Percentiles rank a stretch among this genome's conserved stretches.
phyloP scores from a whole-genome alignment of 192 early-diverging fungal species.

The Dissophora globulifera region DNA sequence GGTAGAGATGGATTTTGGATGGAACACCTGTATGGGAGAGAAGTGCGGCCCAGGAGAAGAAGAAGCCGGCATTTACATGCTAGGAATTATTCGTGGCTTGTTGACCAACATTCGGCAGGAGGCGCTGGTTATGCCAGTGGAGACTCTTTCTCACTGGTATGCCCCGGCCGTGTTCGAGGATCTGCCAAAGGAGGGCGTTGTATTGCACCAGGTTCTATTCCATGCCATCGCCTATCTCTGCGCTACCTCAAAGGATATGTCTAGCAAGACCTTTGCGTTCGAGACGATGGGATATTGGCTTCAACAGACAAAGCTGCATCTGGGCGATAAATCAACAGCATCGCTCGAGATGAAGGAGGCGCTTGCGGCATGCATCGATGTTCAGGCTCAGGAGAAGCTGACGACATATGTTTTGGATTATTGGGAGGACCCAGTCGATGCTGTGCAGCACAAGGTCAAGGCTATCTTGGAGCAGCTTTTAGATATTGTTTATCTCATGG shows the following conservation, averaged over 20 bases:
- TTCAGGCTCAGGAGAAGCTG: conserved; percentile 61
- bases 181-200: conserved; percentile 10
- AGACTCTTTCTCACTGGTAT: conserved; percentile 28
- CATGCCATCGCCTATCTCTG: conserved; percentile 71
- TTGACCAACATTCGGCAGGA: conserved; percentile 58
- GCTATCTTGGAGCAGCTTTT: conserved; percentile 78
- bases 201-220: conserved; percentile 71
- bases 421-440: conserved; percentile 91
- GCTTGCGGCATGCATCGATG: conserved; percentile 32
- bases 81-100: conserved; percentile 58
- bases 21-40: conserved; percentile 47
- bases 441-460: conserved; percentile 77
- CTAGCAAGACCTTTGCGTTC: conserved; percentile 75
- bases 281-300: conserved; percentile 81
- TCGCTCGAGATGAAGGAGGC: conserved; percentile 33
- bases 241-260: conserved; percentile 69
- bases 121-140: conserved; percentile 40
- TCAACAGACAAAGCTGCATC: conserved; percentile 59
- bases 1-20: conserved; percentile 47
- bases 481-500: conserved; percentile 64
- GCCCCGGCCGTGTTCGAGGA: conserved; percentile 42
- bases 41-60: conserved; percentile 48
- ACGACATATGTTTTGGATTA: conserved; percentile 81
- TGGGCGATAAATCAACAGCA: conserved; percentile 20
- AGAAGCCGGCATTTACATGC: conserved; percentile 55